Evolutionary conservation across 805 yeast genomes (phyloP).

Genomic region (Candida endomychidarum): DNA sequence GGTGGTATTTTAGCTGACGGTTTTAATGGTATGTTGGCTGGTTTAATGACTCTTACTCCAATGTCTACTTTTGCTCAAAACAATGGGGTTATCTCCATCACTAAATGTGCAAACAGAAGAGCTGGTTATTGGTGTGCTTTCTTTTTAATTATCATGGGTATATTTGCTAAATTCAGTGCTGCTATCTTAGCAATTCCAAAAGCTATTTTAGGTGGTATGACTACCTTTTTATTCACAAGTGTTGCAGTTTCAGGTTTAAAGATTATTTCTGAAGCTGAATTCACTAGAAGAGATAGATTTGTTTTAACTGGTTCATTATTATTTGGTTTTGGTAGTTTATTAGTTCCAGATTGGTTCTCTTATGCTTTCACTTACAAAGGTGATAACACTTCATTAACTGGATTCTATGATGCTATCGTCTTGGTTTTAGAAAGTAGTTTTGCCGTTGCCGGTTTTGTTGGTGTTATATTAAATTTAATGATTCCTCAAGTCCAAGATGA

Average conservation of each 20-base stretch:
- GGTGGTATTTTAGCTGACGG: conserved; percentile 94
- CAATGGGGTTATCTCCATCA: conserved; percentile 90
- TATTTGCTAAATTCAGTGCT: conserved; percentile 84
- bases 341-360: conserved; percentile 65
- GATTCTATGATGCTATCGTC: conserved; percentile 66
- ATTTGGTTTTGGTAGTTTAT: conserved; percentile 66
- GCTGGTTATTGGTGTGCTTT: conserved; percentile 81
- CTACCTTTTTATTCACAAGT: conserved; percentile 69
- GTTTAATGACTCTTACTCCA: conserved; percentile 83
- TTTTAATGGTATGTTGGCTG: conserved; percentile 71
- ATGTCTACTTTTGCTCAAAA: conserved; percentile 92
- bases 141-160: conserved; percentile 81
- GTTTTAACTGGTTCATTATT: conserved; percentile 63
- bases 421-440: conserved; percentile 73
- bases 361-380: conserved; percentile 67
- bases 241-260: conserved; percentile 75
- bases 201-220: conserved; percentile 78
- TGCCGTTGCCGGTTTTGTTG: conserved; percentile 67
- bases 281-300: conserved; percentile 73
- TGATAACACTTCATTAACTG: conserved; percentile 52
- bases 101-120: conserved; percentile 84
- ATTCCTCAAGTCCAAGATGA: conserved; percentile 60
- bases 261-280: conserved; percentile 59
- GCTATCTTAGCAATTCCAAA: conserved; percentile 67
- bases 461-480: conserved; percentile 58